phyloP scores from a whole-genome alignment of 495 filamentous ascomycete species.

The Trichoderma orchidacearum region DNA sequence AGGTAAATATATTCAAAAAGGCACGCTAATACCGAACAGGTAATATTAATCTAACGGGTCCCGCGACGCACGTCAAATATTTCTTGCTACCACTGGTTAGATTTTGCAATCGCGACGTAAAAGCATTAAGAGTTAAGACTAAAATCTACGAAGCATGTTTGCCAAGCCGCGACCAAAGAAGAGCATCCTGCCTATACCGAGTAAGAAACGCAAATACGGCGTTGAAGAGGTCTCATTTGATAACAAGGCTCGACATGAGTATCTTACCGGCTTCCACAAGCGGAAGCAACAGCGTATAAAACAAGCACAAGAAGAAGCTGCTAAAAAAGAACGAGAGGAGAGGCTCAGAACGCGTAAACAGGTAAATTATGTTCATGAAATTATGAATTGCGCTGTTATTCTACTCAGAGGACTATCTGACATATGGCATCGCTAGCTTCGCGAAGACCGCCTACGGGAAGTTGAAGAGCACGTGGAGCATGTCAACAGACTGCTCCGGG shows the following conservation, averaged over 20 bases:
- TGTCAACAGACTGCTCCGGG: slow-evolving; percentile 48
- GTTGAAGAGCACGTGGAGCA: slow-evolving; percentile 65
- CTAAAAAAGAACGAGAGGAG: slow-evolving; percentile 58
- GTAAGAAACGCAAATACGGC: slow-evolving; percentile 54
- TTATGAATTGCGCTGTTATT: too few relatives aligned
- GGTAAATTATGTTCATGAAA: slow-evolving; percentile 29
- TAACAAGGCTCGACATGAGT: slow-evolving; percentile 59
- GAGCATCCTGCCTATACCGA: slow-evolving; percentile 27
- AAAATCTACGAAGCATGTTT: slow-evolving; percentile 21
- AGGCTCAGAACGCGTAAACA: slow-evolving; percentile 56
- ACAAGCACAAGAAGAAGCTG: slow-evolving; percentile 65
- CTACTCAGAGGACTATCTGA: slow-evolving; percentile 1
- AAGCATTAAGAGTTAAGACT: background rate
- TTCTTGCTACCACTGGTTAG: background rate
- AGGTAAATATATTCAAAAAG: too few relatives aligned
- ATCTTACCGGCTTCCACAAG: slow-evolving; percentile 91
- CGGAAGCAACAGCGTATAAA: slow-evolving; percentile 75
- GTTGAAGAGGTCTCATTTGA: slow-evolving; percentile 81
- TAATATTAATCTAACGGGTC: background rate
- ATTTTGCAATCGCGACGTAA: background rate
- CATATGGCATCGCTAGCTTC: slow-evolving; percentile 39
- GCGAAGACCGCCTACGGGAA: slow-evolving; percentile 65
- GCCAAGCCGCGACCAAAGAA: slow-evolving; percentile 35
- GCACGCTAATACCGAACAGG: background rate
- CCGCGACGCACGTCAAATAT: background rate